Evolutionary conservation across 1,284 basidiomycete genomes (phyloP), one percentile per base, ranked within the genome.

Genomic region (Agaricales sp.): DNA sequence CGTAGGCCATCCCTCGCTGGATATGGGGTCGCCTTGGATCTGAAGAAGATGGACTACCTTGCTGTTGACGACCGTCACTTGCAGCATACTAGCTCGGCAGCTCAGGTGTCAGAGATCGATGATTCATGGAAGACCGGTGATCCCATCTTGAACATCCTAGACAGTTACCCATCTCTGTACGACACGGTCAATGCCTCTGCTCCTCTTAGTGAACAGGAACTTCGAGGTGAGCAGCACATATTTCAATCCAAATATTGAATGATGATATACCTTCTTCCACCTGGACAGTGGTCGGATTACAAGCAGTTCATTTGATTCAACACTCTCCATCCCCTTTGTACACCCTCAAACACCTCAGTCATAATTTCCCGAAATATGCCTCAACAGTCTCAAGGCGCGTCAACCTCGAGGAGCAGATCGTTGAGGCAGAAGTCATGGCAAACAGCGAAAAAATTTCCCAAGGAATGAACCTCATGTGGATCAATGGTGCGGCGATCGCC

Each of bases 11-110:
- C 77, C 53, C 67, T 98, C 3, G 80, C 87, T 4, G 94, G 95
- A 3, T 99, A 92, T 58, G 94, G 94, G 2, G 92, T 94, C 4
- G 76, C 87, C 22, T 73, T 99, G 50, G 92, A 96, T 58, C 67
- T 99, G 57, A 99, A 99, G 71, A 97, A 95, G 67, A 97, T 83
- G 69, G 95, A 99, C 62, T 99, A 99, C 61, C 78, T 98, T 13
- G 92, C 89, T 2, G 72, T 98, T 2, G 93, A 97, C 61, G 93
- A 97, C 62, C 71, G 93, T 45, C 61, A 71, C 16, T 56, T 63
- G 8, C 61, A 63, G 45, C 57, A 56, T 44, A 53, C 57, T 47
- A 56, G 57, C 59, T 51, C n/a, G 52, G 58, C 64, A 0, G 53
- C 35, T 6, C 51, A 55, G 8, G 62, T 59, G 48, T 58, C 63